Conservation (phyloP, 2,329 filamentous ascomycete species). For the Fusarium aywerte region DNA sequence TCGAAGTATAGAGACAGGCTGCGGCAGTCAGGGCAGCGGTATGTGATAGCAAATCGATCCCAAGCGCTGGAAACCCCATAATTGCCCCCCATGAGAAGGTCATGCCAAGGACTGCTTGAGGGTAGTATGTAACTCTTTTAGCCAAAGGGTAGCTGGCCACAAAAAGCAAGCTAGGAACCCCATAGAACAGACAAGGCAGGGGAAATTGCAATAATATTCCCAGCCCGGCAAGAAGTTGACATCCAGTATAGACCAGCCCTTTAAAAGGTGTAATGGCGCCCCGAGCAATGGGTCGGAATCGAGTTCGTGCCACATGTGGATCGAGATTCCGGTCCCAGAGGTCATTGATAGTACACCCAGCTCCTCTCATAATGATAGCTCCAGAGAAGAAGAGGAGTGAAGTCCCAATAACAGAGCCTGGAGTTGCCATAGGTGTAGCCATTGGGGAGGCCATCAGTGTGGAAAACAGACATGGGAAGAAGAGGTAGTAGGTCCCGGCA, state of each 20-base stretch:
- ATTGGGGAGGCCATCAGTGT: constrained; percentile 82
- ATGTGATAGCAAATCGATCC: constrained; percentile 76
- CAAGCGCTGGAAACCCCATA: constrained; percentile 87
- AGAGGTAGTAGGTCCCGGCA: constrained; percentile 84
- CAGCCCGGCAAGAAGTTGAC: constrained; percentile 78
- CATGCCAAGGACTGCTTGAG: constrained; percentile 82
- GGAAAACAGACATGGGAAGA: constrained; percentile 86
- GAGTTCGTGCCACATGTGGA: constrained; percentile 79
- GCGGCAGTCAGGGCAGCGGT: constrained; percentile 72
- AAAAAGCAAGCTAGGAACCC: constrained; percentile 76
- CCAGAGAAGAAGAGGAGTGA: constrained; percentile 78
- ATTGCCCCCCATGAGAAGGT: constrained; percentile 92
- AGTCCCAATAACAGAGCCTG: constrained; percentile 71
- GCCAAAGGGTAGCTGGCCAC: constrained; percentile 83
- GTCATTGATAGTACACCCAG: constrained; percentile 90
- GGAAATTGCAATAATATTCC: constrained; percentile 82
- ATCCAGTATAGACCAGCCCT: constrained; percentile 79
- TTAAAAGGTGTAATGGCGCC: constrained; percentile 77
- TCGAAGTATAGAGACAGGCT: constrained; percentile 77
- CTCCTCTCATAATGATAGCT: constrained; percentile 85
- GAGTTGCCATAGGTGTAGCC: constrained; percentile 67
- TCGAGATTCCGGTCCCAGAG: constrained; percentile 91
- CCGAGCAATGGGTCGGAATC: constrained; percentile 82
- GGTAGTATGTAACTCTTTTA: constrained; percentile 88
- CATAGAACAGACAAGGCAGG: constrained; percentile 77